Base-by-base conservation (phyloP, 208 protist genomes). In the Leishmania turanica region DNA sequence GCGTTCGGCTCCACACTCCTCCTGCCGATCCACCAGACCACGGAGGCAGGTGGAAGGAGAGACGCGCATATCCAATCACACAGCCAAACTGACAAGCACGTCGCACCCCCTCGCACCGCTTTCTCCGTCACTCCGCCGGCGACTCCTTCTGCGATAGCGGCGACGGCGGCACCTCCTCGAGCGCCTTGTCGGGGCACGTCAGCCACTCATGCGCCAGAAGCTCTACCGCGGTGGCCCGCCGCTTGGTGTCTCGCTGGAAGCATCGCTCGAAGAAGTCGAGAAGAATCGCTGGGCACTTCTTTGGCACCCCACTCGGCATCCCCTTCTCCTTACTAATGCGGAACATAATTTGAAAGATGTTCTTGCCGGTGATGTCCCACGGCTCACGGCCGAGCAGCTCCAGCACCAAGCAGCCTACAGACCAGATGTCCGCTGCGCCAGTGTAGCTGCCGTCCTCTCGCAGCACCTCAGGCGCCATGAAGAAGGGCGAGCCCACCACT, bases 391-490 rank as follows among this genome's bases (percentile, higher is more conserved):
- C 94, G 0, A 98, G 88, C 49, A 98, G 80, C 89, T 98, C 95
- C 9, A 98, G 84, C 27, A 97, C 87, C 2, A 97, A 81, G 75
- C 95, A 98, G 21, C 95, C 95, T 2, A 97, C 87, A 27, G 94
- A 97, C 94, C 95, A 98, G 42, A 98, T 88, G 70, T 98, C 95
- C 7, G 94, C 94, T 21, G 91, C 81, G 34, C 82, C 86, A 34
- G 88, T 85, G 90, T 98, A 98, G 34, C 88, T 89, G 40, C 82
- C 83, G 34, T 79, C 79, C 69, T 88, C 85, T 17, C 82, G 89
- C 80, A 98, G 87, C 78, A 97, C 94, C 84, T 98, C 95, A 9
- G 95, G 95, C 4, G 95, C 95, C 93, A 98, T 98, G 72, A 97
- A 98, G 49, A 96, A 81, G 1, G 94, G 94, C 1, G 92, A 93